Conservation (phyloP, 768 basidiomycete genomes). For the Porpolomopsis calyptriformis region DNA sequence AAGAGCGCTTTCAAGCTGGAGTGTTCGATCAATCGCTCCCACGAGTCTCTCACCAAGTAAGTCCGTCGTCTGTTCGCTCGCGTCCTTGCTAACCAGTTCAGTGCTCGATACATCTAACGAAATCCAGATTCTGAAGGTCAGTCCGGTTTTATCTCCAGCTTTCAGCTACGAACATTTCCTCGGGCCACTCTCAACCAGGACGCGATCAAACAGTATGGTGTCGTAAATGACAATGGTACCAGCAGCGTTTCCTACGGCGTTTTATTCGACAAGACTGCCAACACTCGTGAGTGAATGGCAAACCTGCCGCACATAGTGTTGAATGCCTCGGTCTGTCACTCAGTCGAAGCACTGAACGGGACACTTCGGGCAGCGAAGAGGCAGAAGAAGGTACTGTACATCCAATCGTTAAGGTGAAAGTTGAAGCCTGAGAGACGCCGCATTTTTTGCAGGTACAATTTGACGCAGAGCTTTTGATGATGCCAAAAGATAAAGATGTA, state of each 20-base stretch:
- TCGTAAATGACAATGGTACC: slow-evolving; percentile 28
- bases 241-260: slow-evolving; percentile 31
- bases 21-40: too few relatives aligned
- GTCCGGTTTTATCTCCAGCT: background rate
- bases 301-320: too few relatives aligned
- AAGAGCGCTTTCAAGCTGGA: too few relatives aligned
- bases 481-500: slow-evolving; percentile 40
- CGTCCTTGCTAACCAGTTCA: background rate
- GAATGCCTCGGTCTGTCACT: background rate
- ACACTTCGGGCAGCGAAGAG: slow-evolving; percentile 36
- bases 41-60: too few relatives aligned
- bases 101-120: background rate
- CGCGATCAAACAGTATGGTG: slow-evolving; percentile 34
- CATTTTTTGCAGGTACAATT: slow-evolving; percentile 27
- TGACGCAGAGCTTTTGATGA: slow-evolving; percentile 37
- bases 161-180: too few relatives aligned
- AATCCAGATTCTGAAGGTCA: slow-evolving; percentile 3
- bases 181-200: too few relatives aligned
- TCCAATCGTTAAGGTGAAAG: background rate
- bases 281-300: slow-evolving; percentile 30
- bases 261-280: slow-evolving; percentile 37
- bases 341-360: slow-evolving; percentile 42
- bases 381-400: slow-evolving; percentile 33
- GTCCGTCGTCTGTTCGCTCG: too few relatives aligned
- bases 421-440: background rate